Evolutionary conservation across 768 basidiomycete genomes (phyloP), one percentile per base, ranked within the genome.

Genomic region (Lentinula sp.): DNA sequence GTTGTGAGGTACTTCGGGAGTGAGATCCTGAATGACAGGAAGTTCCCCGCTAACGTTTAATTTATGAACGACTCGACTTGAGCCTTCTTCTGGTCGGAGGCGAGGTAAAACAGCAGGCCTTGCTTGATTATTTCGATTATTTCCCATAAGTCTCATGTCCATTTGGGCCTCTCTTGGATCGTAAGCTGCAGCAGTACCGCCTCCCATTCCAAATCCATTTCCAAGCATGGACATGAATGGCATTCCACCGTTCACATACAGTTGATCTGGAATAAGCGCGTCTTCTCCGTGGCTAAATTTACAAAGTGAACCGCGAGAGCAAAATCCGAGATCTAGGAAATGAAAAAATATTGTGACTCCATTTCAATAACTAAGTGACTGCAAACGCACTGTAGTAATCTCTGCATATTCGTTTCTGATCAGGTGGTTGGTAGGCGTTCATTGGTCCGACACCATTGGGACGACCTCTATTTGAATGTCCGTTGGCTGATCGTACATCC

Each of bases 211-310:
- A 65, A 86, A 86, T 35, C 81, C 80, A 54, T 71, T 70, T 5
- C 83, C 72, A 69, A 90, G 88, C 81, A 93, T 86, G 57, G 87
- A 83, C 72, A 88, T 76, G 68, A 89, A 89, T 3, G 88, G 86
- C 67, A 89, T 70, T 18, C 68, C 70, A 8, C 75, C 75, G 37
- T 76, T 77, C 77, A 85, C 78, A 66, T 86, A 89, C 34, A 92
- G 70, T 64, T 85, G 86, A 0, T 81, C 83, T 0, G 89, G 91
- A 8, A 91, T 77, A 54, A 91, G 85, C 34, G 92, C 90, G 69
- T 95, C 92, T 1, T 93, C 91, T 40, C 91, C 93, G 67, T 98
- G 95, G 62, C 91, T 93, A 73, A 85, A 98, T 70, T 93, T 94
- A 80, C 95, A 98, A 62, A 82, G 81, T 18, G 83, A 87, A 51